Evolutionary conservation across 768 basidiomycete genomes (phyloP).

Genomic region (Mycena vulgaris): DNA sequence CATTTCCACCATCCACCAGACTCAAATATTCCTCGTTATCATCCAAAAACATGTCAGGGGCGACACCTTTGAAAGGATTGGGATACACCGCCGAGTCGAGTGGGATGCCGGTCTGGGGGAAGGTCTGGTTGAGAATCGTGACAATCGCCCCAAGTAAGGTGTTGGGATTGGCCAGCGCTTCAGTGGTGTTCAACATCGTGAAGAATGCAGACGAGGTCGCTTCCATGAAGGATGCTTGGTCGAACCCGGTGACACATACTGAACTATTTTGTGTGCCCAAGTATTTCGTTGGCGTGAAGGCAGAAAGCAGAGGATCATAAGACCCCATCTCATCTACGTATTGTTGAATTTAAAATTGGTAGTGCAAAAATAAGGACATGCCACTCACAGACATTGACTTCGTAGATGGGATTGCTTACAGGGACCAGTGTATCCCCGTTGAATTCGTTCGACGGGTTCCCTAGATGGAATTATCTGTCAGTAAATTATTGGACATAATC

Average conservation of each 20-base stretch:
- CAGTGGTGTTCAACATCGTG: too few relatives aligned
- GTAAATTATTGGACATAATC: too few relatives aligned
- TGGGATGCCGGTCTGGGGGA: too few relatives aligned
- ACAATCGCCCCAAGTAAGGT: too few relatives aligned
- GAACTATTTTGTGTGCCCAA: neutral
- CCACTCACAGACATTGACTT: neutral
- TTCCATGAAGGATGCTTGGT: neutral
- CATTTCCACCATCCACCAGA: neutral
- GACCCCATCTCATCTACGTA: neutral
- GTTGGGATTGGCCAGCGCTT: too few relatives aligned
- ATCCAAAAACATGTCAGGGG: neutral
- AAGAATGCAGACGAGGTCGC: neutral
- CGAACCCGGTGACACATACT: neutral
- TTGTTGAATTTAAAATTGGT: neutral
- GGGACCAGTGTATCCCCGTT: neutral
- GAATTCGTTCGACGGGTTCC: too few relatives aligned
- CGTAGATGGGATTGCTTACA: neutral
- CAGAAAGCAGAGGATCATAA: neutral
- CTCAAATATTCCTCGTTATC: neutral
- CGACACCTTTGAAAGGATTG: neutral
- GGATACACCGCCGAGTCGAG: neutral
- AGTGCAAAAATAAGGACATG: constrained; percentile 13
- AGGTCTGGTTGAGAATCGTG: too few relatives aligned
- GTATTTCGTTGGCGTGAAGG: neutral
- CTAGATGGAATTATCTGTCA: too few relatives aligned